Conservation (phyloP, 1,284 basidiomycete genomes). For the Cystobasidium slooffiae region DNA sequence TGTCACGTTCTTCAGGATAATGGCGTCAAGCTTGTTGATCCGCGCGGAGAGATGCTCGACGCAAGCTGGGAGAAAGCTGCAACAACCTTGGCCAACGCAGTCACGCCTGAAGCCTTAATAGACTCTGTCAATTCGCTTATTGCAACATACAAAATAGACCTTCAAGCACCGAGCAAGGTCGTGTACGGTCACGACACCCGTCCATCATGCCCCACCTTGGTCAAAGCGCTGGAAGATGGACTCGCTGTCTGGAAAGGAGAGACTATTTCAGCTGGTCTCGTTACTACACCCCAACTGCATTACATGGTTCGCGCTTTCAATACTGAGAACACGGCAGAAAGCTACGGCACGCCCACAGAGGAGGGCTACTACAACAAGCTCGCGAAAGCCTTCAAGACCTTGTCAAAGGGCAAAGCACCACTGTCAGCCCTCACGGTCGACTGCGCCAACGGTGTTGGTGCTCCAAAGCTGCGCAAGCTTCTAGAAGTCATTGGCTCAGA, state of each 20-base stretch:
- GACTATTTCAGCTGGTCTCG: slow-evolving; percentile 66
- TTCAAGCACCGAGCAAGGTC: slow-evolving; percentile 75
- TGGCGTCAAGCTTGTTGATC: slow-evolving; percentile 97
- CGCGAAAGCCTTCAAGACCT: slow-evolving; percentile 79
- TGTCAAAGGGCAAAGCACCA: slow-evolving; percentile 65
- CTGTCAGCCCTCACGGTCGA: slow-evolving; percentile 65
- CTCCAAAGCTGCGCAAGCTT: slow-evolving; percentile 69
- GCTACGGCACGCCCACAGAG: slow-evolving; percentile 80
- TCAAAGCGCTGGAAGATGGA: slow-evolving; percentile 81
- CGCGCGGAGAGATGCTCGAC: slow-evolving; percentile 99
- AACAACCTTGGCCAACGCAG: slow-evolving; percentile 85
- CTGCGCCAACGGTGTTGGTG: slow-evolving; percentile 97
- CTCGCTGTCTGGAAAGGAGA: slow-evolving; percentile 64
- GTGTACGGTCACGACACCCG: slow-evolving; percentile 93
- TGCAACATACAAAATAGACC: slow-evolving; percentile 72
- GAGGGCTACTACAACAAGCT: slow-evolving; percentile 89
- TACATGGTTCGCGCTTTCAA: slow-evolving; percentile 92
- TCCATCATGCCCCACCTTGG: slow-evolving; percentile 81
- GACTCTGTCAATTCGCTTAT: slow-evolving; percentile 70
- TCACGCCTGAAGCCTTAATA: slow-evolving; percentile 73
- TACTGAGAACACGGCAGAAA: slow-evolving; percentile 71
- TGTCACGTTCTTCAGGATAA: slow-evolving; percentile 72
- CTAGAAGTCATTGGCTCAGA: slow-evolving; percentile 62
- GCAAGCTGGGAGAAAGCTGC: slow-evolving; percentile 90
- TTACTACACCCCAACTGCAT: slow-evolving; percentile 93